Evolutionary conservation across 192 early-diverging fungal genomes (phyloP), one percentile per base, ranked within the genome.

Genomic region (Entrophospora sp.): DNA sequence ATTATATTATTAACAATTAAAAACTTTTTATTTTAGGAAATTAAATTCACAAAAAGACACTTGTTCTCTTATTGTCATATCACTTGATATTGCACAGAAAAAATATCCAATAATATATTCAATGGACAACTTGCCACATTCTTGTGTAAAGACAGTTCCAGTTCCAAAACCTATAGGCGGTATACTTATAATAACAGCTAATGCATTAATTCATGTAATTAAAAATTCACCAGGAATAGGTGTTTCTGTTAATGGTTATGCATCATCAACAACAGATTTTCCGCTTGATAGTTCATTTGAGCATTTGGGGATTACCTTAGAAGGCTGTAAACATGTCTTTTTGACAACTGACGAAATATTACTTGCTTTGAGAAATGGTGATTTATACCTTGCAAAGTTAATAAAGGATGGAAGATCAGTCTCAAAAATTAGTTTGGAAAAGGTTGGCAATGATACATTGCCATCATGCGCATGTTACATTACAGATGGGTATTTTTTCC

Each of bases 121-220:
- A 1, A 79, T 86, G 14, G 76, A 85, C 27, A 64, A 85, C 13
- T 78, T 99, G 42, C 96, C 96, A 3, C 92, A 90, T 69, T 93
- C 96, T 71, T 79, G 86, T 56, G 79, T 79, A 46, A 70, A 72
- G 9, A 62, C 97, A 45, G 71, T 87, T 28, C 75, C 92, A 0
- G 80, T 94, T 31, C 94, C 93, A 0, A 80, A 83, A 46, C 91
- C 96, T 14, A 77, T 95, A 10, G 90, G 90, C 36, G 96, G 95
- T 9, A 75, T 96, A 5, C 75, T 98, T 42, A 82, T 95, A 0
- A 66, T 96, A 13, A 83, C 83, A 0, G 77, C 88, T 30, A 93
- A 91, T 72, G 84, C 89, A 5, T 58, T 99, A 18, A 79, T 95
- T 13, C 87, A 99, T 64, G 77, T 96, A 1, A 87, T 87, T 64